Base-by-base conservation (phyloP, 495 filamentous ascomycete genomes). In the Geoglossum glabrum region DNA sequence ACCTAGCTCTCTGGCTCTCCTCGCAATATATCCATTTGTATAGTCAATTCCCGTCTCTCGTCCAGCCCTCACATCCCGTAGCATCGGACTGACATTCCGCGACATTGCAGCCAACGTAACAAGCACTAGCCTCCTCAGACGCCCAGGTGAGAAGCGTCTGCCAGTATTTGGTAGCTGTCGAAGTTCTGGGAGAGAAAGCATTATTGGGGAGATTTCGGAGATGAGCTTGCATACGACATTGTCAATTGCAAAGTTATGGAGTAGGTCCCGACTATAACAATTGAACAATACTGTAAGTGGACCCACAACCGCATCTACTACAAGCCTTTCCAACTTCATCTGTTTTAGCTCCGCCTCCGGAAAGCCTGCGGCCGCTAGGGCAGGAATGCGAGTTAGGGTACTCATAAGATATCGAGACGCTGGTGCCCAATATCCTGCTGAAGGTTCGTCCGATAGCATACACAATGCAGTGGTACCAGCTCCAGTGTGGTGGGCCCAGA, bases 21-120 rank as follows among this genome's bases (percentile, higher is more conserved):
- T 71, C 45, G 92, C 78, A 31, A 95, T 75, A 69, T 83, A 95
- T 17, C 88, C 90, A 69, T 92, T 95, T 61, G 94, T 77, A 63
- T 84, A 90, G 21, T 83, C 78, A 57, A 95, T 79, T 67, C 94
- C 89, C 1, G 87, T 93, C 55, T 67, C 62, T 64, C 74, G 77
- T 3, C 80, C 74, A 1, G 68, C 68, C 33, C 70, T 66, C 21
- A 90, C 74, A 67, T 95, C 89, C 64, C 88, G 84, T 25, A 86
- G 66, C 88, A 95, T 95, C 2, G 79, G 82, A 64, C 83, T 88
- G 38, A 74, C 75, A 64, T 94, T 90, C 36, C 74, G 68, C 1
- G 69, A 71, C 1, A 84, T 90, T 60, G 73, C 75, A n/a, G 72
- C 66, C 7, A 77, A 80, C 7, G 86, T 73, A 25, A 71, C 61